phyloP scores from a whole-genome alignment of 495 filamentous ascomycete species.

The Penicillium bialowiezense region DNA sequence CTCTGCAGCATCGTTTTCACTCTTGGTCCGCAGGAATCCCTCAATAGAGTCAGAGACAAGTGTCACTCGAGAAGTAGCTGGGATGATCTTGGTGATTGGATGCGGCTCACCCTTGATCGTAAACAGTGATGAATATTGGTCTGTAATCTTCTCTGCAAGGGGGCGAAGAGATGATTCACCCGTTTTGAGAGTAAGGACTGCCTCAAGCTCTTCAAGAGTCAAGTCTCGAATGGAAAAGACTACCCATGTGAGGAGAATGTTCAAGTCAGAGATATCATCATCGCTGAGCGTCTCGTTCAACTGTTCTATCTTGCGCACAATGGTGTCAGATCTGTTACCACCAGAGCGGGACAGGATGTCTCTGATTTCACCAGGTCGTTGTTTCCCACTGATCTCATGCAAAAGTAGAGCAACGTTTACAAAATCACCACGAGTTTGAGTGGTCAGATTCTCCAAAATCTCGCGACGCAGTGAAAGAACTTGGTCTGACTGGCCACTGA shows the following conservation, averaged over 20 bases:
- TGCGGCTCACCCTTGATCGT: conserved; percentile 2
- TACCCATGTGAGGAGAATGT: conserved; percentile 14
- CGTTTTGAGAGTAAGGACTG: conserved; percentile 11
- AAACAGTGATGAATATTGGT: conserved; percentile 13
- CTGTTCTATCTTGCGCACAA: conserved; percentile 11
- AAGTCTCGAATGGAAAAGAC: neutral
- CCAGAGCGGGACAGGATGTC: conserved; percentile 16
- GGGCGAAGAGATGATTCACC: conserved; percentile 15
- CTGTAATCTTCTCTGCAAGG: conserved; percentile 12
- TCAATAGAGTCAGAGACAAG: conserved; percentile 17
- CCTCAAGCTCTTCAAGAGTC: conserved; percentile 9
- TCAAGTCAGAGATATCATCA: conserved; percentile 19
- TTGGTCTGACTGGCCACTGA: conserved; percentile 9
- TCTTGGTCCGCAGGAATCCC: conserved; percentile 2
- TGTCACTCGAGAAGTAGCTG: neutral
- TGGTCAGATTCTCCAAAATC: conserved; percentile 9
- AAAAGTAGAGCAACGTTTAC: conserved; percentile 17
- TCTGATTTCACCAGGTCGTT: conserved; percentile 18
- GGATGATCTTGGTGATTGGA: neutral
- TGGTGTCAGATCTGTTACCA: conserved; percentile 15
- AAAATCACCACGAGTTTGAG: conserved; percentile 15
- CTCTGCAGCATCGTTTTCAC: neutral
- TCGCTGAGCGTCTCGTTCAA: conserved; percentile 18
- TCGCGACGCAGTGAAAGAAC: conserved; percentile 8
- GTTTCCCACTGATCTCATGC: conserved; percentile 17